Base-by-base conservation (phyloP, 148 eudicot species). In the Nepenthes gracilis region DNA sequence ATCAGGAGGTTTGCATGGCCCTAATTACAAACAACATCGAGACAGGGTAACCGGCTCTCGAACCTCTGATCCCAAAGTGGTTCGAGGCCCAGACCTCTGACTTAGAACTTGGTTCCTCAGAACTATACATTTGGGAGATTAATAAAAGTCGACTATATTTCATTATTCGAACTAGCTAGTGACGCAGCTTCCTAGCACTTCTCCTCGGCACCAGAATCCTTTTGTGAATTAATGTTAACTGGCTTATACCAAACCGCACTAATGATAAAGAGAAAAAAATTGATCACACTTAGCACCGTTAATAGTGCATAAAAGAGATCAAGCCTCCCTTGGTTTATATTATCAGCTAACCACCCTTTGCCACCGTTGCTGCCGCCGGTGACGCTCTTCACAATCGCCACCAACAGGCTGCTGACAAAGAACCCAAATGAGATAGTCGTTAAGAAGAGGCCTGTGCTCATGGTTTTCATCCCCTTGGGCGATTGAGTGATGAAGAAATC, bases 361-460 rank as follows among this genome's bases (percentile, higher is more conserved):
- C 60, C 62, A 8, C 51, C 57, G 23, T 23, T 23, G 14, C 63
- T 58, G 6, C 45, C 59, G 9, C 74, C 72, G 0, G 96, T 88
- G 6, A 80, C 83, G 2, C 43, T 75, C 36, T 70, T 76, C 4
- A 88, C 82, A 43, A 85, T 36, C 0, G 84, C 73, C 12, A 85
- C 93, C 51, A 88, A 64, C 59, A 85, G 74, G 59, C 87, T 85
- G 53, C 96, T 88, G 8, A 88, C 61, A 70, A 85, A 88, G 79
- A 83, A 88, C 1, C 92, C 96, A 2, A 85, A 72, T 0, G 96
- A 80, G 0, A 88, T 55, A 0, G 96, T 85, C 3, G 88, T 81
- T 0, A 88, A 70, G 68, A 88, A 88, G 12, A 88, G 77, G 2
- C 89, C 89, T 2, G 96, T 85, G 85, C 96, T 88, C 86, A 88